These are phyloP conservation scores for Pythium myriotylum DNA, from an alignment of 352 stramenopile genomes.

Conservation along the genomic window DNA sequence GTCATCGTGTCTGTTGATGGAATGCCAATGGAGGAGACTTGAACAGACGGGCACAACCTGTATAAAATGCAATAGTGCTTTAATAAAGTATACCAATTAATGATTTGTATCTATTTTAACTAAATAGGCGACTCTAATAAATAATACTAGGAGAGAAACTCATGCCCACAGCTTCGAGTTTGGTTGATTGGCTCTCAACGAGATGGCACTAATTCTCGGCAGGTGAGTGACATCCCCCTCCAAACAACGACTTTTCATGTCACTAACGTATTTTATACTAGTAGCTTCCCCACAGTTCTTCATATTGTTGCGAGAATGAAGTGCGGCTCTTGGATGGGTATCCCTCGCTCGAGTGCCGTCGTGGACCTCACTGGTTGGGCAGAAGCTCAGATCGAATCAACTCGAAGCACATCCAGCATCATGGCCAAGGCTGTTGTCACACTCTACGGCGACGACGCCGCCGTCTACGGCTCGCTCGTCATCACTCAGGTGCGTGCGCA, in stretches of 20 bases:
- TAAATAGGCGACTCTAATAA: too few species aligned
- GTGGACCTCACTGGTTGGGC: constrained; percentile 15
- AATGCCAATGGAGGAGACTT: constrained; percentile 8
- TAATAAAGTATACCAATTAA: too few species aligned
- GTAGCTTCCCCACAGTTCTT: background rate
- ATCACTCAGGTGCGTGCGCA: constrained; percentile 62
- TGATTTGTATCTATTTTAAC: too few species aligned
- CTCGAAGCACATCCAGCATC: constrained; percentile 8
- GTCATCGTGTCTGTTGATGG: constrained; percentile 19
- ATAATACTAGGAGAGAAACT: constrained; percentile 6
- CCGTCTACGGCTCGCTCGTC: constrained; percentile 78
- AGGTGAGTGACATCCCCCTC: background rate
- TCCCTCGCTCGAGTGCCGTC: constrained; percentile 2
- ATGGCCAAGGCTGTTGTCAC: constrained; percentile 89
- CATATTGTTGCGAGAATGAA: background rate
- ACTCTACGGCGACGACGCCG: constrained; percentile 82
- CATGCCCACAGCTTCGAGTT: constrained; percentile 20
- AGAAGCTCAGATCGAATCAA: constrained; percentile 18
- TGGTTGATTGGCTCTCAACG: constrained; percentile 30
- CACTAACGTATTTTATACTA: background rate
- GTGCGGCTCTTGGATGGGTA: background rate
- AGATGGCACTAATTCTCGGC: constrained; percentile 17
- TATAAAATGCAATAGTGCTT: too few species aligned
- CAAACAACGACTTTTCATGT: constrained; percentile 7
- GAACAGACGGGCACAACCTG: background rate